These are phyloP conservation scores for Cadophora gregata DNA, from an alignment of 2,329 filamentous ascomycete species.

Conservation along the genomic window DNA sequence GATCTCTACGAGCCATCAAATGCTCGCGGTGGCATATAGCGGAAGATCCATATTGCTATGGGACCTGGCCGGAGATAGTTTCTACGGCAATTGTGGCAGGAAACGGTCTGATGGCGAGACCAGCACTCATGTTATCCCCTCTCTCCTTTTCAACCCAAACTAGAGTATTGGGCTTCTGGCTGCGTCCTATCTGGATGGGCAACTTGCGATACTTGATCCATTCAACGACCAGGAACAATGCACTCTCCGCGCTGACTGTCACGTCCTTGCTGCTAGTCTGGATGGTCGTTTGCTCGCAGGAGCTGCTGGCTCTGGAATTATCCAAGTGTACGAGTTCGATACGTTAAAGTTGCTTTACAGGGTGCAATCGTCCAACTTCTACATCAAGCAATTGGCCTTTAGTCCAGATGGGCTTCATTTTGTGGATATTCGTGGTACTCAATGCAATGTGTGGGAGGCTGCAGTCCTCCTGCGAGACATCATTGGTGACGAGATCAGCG, in stretches of 20 bases:
- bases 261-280: conserved; percentile 34
- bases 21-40: conserved; percentile 46
- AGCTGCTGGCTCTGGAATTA: conserved; percentile 36
- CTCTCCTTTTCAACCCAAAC: conserved; percentile 43
- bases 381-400: conserved; percentile 45
- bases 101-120: conserved; percentile 43
- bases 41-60: conserved; percentile 45
- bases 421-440: conserved; percentile 45
- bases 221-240: conserved; percentile 18
- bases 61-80: conserved; percentile 45
- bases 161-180: conserved; percentile 25
- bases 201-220: conserved; percentile 29
- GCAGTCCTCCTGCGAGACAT: conserved; percentile 38
- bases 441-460: conserved; percentile 49
- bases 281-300: conserved; percentile 40
- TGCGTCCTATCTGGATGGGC: conserved; percentile 31
- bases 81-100: conserved; percentile 46
- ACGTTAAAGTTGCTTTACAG: conserved; percentile 42
- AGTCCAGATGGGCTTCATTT: conserved; percentile 44
- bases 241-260: conserved; percentile 19
- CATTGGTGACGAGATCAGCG: conserved; percentile 41
- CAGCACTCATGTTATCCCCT: conserved; percentile 41
- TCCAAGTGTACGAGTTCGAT: conserved; percentile 42
- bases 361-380: conserved; percentile 38
- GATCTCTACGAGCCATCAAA: conserved; percentile 42